A percentile compares a stretch with the other conserved stretches of the same genome.
Conservation (phyloP, 805 yeast species). For the Metschnikowia noctiluminum region DNA sequence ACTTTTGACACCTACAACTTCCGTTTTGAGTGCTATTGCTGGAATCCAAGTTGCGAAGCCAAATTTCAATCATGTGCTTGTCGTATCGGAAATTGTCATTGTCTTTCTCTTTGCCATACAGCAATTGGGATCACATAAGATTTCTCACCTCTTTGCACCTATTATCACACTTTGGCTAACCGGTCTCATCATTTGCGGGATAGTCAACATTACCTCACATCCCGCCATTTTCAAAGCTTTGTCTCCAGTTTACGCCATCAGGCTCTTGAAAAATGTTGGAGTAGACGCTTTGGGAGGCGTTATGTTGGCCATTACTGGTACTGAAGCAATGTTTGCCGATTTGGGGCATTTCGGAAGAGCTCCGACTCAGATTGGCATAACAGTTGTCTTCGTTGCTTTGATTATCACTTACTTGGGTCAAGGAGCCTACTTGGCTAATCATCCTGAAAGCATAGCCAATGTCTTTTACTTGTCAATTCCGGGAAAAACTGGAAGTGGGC, state of each 20-base stretch:
- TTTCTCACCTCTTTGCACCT: constrained; percentile 54
- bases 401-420: constrained; percentile 57
- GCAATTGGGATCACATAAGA: constrained; percentile 46
- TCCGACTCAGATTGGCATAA: constrained; percentile 48
- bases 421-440: constrained; percentile 43
- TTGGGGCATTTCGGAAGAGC: constrained; percentile 52
- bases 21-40: constrained; percentile 54
- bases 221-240: constrained; percentile 47
- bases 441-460: constrained; percentile 39
- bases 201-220: constrained; percentile 40
- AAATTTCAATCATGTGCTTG: constrained; percentile 41
- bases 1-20: constrained; percentile 59
- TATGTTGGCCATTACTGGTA: constrained; percentile 55
- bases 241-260: constrained; percentile 51
- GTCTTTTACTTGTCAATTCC: constrained; percentile 51
- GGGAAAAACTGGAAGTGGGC: constrained; percentile 41
- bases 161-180: constrained; percentile 51
- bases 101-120: constrained; percentile 45
- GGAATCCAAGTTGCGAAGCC: constrained; percentile 56
- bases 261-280: constrained; percentile 37
- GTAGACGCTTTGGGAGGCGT: constrained; percentile 48
- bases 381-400: constrained; percentile 51
- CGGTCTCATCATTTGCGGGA: constrained; percentile 43
- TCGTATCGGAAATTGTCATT: constrained; percentile 48
- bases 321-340: constrained; percentile 66